A percentile compares a stretch with the other conserved stretches of the same genome.
These are phyloP conservation scores for Plantago lanceolata DNA, from an alignment of 305 asterid species.

Conservation along the genomic window DNA sequence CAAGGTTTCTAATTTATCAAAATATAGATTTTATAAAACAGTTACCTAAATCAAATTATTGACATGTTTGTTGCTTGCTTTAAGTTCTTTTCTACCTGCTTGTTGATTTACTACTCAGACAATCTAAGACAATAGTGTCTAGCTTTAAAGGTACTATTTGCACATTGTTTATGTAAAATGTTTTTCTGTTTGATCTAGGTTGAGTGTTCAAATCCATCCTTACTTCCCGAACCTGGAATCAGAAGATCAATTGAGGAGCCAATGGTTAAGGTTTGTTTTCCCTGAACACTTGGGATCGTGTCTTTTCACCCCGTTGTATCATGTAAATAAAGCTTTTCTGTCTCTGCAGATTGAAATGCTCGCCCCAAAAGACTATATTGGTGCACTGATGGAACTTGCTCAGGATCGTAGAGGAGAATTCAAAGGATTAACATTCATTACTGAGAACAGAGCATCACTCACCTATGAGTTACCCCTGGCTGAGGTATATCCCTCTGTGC, in stretches of 20 bases:
- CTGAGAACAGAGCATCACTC: constrained; percentile 79
- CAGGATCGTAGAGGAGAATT: constrained; percentile 97
- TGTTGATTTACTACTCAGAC: no score
- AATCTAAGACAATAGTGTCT: no score
- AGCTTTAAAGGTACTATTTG: constrained; percentile 10
- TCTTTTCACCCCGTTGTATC: constrained; percentile 11
- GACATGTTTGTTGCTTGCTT: constrained; percentile 5
- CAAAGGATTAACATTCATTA: constrained; percentile 85
- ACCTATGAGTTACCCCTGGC: constrained; percentile 84
- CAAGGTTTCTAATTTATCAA: no score
- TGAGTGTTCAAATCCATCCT: constrained; percentile 94
- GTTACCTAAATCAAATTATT: no score
- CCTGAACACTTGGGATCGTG: constrained; percentile 13
- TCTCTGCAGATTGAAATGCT: constrained; percentile 80
- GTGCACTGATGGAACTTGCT: constrained; percentile 95
- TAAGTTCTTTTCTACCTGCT: constrained; percentile 3
- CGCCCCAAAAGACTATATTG: constrained; percentile 92
- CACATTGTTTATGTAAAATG: constrained; percentile 17
- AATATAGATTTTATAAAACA: no score
- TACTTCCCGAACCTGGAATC: constrained; percentile 94
- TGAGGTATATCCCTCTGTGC: constrained; percentile 57
- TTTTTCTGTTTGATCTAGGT: constrained; percentile 44
- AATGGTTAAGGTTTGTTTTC: constrained; percentile 65
- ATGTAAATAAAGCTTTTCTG: constrained; percentile 21
- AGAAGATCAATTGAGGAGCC: constrained; percentile 95